phyloP scores from a whole-genome alignment of 495 filamentous ascomycete genomes.

The Xylaria venustula region DNA sequence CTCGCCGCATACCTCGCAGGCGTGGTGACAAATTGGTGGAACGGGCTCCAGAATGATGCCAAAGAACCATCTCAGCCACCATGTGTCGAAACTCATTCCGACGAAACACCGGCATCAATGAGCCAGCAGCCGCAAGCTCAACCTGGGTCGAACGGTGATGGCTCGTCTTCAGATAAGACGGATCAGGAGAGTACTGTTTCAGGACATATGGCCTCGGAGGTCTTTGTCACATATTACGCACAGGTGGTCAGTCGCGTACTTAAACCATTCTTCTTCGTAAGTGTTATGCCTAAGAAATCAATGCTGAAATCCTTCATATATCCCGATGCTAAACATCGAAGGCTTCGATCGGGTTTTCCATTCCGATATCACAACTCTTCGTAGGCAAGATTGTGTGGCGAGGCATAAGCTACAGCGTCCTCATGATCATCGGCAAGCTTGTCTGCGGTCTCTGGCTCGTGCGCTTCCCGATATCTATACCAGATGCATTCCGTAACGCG shows the following conservation, averaged over 20 bases:
- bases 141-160: neutral
- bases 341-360: constrained; percentile 77
- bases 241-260: constrained; percentile 54
- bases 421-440: constrained; percentile 69
- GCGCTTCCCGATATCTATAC: constrained; percentile 33
- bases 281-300: constrained; percentile 11
- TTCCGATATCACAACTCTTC: constrained; percentile 74
- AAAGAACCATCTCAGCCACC: neutral
- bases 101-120: neutral
- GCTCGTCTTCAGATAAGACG: neutral
- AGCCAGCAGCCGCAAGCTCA: neutral
- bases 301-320: neutral
- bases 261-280: constrained; percentile 73
- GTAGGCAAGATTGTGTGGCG: constrained; percentile 62
- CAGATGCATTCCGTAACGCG: neutral
- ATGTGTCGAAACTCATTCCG: neutral
- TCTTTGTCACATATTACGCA: constrained; percentile 59
- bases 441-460: constrained; percentile 64
- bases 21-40: constrained; percentile 54
- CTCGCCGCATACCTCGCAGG: constrained; percentile 72
- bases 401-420: constrained; percentile 65
- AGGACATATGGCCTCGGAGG: constrained; percentile 29
- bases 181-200: neutral
- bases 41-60: constrained; percentile 14
- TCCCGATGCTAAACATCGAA: constrained; percentile 11